Conservation (phyloP, 2,329 filamentous ascomycete genomes). For the Penicillium sp. region DNA sequence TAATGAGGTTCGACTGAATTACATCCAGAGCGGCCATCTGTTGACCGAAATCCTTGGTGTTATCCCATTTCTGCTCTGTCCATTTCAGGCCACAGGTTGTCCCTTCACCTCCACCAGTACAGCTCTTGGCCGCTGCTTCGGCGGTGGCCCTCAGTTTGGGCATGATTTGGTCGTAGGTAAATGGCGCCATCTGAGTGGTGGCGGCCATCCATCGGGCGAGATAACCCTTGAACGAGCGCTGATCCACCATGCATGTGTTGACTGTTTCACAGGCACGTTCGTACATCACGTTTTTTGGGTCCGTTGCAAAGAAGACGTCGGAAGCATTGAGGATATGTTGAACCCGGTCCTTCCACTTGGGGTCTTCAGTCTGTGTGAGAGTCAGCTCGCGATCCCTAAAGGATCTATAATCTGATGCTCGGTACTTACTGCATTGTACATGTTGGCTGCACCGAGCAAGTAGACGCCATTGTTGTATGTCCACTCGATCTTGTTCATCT, state of each 20-base stretch:
- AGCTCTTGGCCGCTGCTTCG: slow-evolving; percentile 53
- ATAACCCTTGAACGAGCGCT: slow-evolving; percentile 66
- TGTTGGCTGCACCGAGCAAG: slow-evolving; percentile 54
- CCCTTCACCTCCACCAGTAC: slow-evolving; percentile 47
- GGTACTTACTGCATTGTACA: slow-evolving; percentile 53
- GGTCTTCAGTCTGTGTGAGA: slow-evolving; percentile 33
- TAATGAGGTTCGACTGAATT: slow-evolving; percentile 35
- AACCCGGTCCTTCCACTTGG: slow-evolving; percentile 54
- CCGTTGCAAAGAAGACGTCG: slow-evolving; percentile 51
- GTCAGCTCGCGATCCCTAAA: slow-evolving; percentile 1
- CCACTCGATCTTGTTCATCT: slow-evolving; percentile 55
- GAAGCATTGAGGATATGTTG: slow-evolving; percentile 55
- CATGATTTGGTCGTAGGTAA: slow-evolving; percentile 51
- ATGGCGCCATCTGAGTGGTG: slow-evolving; percentile 58
- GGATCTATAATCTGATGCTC: too few species aligned
- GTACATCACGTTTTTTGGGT: slow-evolving; percentile 51
- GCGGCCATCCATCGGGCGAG: slow-evolving; percentile 60
- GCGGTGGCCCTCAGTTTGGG: slow-evolving; percentile 56
- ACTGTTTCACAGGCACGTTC: slow-evolving; percentile 60
- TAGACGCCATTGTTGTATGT: slow-evolving; percentile 57
- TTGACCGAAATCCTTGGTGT: slow-evolving; percentile 38
- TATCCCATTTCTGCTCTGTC: slow-evolving; percentile 38
- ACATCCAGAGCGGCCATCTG: slow-evolving; percentile 42
- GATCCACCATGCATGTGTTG: slow-evolving; percentile 60
- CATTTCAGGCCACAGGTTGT: slow-evolving; percentile 43